Evolutionary conservation across 345 rosid species (phyloP).

Genomic region (Gossypioides kirkii): DNA sequence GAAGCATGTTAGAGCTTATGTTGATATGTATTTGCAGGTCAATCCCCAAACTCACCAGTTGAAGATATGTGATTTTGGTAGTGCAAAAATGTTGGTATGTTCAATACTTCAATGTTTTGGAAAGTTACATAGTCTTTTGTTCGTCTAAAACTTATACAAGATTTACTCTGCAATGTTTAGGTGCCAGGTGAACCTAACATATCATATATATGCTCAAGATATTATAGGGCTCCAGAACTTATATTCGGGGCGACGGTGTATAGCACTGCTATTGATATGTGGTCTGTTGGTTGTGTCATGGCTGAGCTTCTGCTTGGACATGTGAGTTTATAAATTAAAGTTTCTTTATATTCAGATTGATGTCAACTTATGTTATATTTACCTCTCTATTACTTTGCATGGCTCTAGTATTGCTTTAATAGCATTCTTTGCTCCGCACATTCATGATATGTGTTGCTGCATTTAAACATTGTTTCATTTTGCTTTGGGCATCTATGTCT

Average conservation of each 20-base stretch:
- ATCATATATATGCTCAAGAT: conserved; percentile 94
- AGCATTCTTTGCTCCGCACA: neutral
- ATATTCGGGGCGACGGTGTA: conserved; percentile 97
- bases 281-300: conserved; percentile 97
- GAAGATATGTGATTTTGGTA: conserved; percentile 96
- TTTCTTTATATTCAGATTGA: neutral
- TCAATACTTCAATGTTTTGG: neutral
- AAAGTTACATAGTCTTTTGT: conserved; percentile 1
- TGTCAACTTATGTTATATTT: neutral
- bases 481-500: neutral
- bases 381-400: conserved; percentile 11
- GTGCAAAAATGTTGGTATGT: conserved; percentile 98
- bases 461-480: neutral
- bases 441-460: neutral
- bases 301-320: conserved; percentile 95
- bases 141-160: conserved; percentile 10
- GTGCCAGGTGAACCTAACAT: conserved; percentile 97
- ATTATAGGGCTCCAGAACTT: conserved; percentile 98
- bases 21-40: conserved; percentile 49
- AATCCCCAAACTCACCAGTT: conserved; percentile 83
- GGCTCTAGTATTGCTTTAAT: neutral
- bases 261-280: conserved; percentile 92
- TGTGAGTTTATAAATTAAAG: conserved; percentile 28
- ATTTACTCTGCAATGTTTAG: conserved; percentile 33
- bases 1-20: conserved; percentile 12